A percentile compares a stretch with the other conserved stretches of the same genome.
Conservation (phyloP, 2,329 filamentous ascomycete genomes). For the Ceratocystis lukuohia region DNA sequence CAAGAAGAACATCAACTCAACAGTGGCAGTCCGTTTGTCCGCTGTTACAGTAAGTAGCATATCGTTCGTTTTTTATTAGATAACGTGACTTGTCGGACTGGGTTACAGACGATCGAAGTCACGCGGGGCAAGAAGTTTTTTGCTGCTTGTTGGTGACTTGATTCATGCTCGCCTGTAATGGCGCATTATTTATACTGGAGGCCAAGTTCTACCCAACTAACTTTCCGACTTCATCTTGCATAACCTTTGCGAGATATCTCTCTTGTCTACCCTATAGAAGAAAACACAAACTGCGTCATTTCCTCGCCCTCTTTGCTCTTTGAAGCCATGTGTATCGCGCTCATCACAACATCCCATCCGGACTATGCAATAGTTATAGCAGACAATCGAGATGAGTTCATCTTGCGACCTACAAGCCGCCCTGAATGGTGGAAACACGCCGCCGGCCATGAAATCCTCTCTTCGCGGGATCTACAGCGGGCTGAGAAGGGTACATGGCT, state of each 20-base stretch:
- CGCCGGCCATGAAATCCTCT: slow-evolving; percentile 38
- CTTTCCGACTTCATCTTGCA: neutral
- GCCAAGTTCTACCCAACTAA: neutral
- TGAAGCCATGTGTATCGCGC: slow-evolving; percentile 58
- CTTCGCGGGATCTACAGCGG: slow-evolving; percentile 48
- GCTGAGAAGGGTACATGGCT: slow-evolving; percentile 53
- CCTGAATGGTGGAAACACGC: slow-evolving; percentile 49
- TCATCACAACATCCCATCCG: slow-evolving; percentile 63
- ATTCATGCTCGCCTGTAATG: neutral
- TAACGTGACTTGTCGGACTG: neutral
- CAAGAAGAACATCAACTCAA: neutral
- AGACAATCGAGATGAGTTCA: slow-evolving; percentile 66
- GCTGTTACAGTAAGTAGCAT: neutral
- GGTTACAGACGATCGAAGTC: neutral
- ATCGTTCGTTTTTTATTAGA: neutral
- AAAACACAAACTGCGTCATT: neutral
- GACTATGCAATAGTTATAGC: slow-evolving; percentile 61
- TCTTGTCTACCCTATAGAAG: neutral
- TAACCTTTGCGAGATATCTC: neutral
- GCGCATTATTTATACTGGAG: neutral
- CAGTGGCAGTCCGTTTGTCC: neutral
- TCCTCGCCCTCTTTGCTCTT: neutral
- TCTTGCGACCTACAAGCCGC: slow-evolving; percentile 48
- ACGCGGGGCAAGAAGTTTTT: neutral
- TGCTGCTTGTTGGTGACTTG: neutral